Evolutionary conservation across 2,329 filamentous ascomycete species (phyloP), one percentile per base, ranked within the genome.

Genomic region (Graphiopsis chlorocephala): DNA sequence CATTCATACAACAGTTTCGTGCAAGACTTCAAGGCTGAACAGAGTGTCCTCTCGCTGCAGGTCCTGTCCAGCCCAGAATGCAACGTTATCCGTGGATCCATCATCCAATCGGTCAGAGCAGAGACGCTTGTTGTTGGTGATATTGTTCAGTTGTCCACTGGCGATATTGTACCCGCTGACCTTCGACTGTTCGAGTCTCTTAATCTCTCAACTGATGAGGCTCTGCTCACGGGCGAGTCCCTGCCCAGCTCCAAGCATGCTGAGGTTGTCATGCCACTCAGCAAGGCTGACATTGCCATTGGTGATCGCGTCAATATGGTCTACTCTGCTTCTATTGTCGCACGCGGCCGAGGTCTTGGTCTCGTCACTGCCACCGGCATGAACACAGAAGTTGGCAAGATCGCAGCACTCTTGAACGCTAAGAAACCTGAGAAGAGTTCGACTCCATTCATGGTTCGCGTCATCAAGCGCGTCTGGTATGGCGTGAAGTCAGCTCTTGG

Each of bases 161-260:
- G 88, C 68, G 88, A 90, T 73, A 86, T 89, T 53, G 82, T 90
- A 33, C 88, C 88, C 5, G 88, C 88, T 35, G 89, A 91, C 75
- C 78, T 90, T 63, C 45, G 76, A 17, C 73, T 84, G 1, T 75
- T 88, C 65, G 84, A 88, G 66, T 85, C 85, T 61, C 86, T 92
- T 76, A 93, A 93, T 75, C 80, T 92, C 66, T 89, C 90, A 61
- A 89, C 88, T 64, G 90, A 93, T 65, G 88, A 90, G 74, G 87
- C 88, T 15, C 80, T 89, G 31, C 80, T 90, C 28, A 91, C 88
- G 2, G 88, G 88, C 68, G 88, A 91, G 77, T 89, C 88, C n/a
- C 74, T 89, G 12, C 85, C 70, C 17, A 67, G 72, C 23, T 65
- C 63, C 31, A 72, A 72, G 60, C 64, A 69, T 15, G 64, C 66